phyloP scores from a whole-genome alignment of 352 stramenopile species.

The Phytophthora idaei region DNA sequence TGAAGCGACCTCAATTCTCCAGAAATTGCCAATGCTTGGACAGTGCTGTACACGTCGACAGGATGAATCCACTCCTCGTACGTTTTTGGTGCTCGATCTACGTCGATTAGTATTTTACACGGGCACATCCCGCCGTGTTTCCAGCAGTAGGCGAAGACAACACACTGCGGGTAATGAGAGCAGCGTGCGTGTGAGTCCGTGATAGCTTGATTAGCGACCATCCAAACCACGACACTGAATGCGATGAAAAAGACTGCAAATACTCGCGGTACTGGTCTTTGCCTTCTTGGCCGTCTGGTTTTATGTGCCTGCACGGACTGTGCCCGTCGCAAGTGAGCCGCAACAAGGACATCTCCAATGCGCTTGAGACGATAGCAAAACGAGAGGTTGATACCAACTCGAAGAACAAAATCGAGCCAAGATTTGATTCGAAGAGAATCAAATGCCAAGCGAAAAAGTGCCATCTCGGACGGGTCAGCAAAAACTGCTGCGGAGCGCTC shows the following conservation, averaged over 20 bases:
- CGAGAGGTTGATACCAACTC: conserved; percentile 38
- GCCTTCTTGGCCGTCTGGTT: not conserved
- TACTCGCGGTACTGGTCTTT: conserved; percentile 6
- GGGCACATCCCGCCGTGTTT: conserved; percentile 24
- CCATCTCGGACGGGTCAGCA: conserved; percentile 34
- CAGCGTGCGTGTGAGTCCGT: conserved; percentile 17
- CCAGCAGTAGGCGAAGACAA: conserved; percentile 38
- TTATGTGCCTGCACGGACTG: not conserved
- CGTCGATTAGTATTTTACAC: conserved; percentile 39
- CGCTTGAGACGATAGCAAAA: conserved; percentile 42
- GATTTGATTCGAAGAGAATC: conserved; percentile 39
- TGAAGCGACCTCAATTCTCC: conserved; percentile 38
- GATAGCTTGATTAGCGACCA: conserved; percentile 21
- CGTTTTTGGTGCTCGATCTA: conserved; percentile 25
- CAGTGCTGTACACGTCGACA: conserved; percentile 25
- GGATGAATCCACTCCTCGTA: conserved; percentile 44
- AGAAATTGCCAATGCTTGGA: conserved; percentile 22
- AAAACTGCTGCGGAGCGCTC: conserved; percentile 35
- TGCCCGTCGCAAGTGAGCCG: not conserved
- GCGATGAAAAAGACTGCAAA: conserved; percentile 19
- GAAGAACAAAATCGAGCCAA: conserved; percentile 33
- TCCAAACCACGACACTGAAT: conserved; percentile 9
- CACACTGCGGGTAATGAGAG: conserved; percentile 30
- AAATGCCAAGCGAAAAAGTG: conserved; percentile 37
- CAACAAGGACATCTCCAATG: not conserved